Conservation (phyloP, 768 basidiomycete species). For the Russula abietina region DNA sequence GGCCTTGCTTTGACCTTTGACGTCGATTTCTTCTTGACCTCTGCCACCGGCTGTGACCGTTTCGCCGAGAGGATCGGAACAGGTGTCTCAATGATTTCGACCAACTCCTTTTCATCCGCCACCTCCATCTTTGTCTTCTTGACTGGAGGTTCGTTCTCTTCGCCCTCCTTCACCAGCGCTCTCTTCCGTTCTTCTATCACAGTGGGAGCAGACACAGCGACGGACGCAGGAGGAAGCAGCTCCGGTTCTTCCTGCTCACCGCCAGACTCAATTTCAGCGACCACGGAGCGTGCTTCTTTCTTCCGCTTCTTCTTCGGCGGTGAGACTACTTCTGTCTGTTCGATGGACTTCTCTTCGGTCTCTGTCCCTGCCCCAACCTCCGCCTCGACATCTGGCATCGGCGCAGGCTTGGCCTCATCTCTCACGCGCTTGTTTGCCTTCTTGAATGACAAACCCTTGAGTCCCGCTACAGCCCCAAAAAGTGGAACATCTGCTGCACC, state of each 20-base stretch:
- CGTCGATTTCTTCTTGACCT: slow-evolving; percentile 36
- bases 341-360: slow-evolving; percentile 27
- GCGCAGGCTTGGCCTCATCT: slow-evolving; percentile 31
- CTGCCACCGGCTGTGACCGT: slow-evolving; percentile 17
- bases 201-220: slow-evolving; percentile 7
- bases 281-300: slow-evolving; percentile 40
- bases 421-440: slow-evolving; percentile 38
- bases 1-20: slow-evolving; percentile 38
- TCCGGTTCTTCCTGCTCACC: slow-evolving; percentile 41
- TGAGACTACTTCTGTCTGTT: slow-evolving; percentile 35
- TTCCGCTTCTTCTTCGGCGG: slow-evolving; percentile 56
- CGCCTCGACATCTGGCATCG: slow-evolving; percentile 27
- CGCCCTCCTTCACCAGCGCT: slow-evolving; percentile 29
- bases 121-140: slow-evolving; percentile 36
- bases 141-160: slow-evolving; percentile 38
- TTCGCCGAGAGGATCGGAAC: slow-evolving; percentile 17
- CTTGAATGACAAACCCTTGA: slow-evolving; percentile 43
- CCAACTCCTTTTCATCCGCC: slow-evolving; percentile 17
- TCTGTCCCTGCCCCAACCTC: slow-evolving; percentile 31
- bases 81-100: slow-evolving; percentile 20
- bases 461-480: slow-evolving; percentile 39
- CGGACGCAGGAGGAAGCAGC: slow-evolving; percentile 26
- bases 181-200: slow-evolving; percentile 31
- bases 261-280: slow-evolving; percentile 52
- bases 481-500: slow-evolving; percentile 34